Percentiles rank a stretch among this genome's conserved stretches.
Conservation (phyloP, 768 basidiomycete genomes). For the Pleurotus tuoliensis region DNA sequence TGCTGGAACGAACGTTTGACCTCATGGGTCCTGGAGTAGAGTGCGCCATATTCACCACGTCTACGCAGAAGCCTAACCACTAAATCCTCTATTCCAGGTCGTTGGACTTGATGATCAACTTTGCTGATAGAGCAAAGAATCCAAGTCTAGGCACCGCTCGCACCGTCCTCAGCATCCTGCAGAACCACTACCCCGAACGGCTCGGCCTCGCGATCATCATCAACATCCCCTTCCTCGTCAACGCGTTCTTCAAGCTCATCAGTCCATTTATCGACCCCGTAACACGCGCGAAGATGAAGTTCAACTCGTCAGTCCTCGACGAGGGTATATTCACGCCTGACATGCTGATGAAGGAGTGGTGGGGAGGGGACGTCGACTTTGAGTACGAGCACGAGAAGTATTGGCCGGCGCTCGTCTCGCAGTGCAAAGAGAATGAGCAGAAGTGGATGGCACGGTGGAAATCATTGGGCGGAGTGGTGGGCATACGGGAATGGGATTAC, state of each 20-base stretch:
- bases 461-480: constrained; percentile 61
- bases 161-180: constrained; percentile 57
- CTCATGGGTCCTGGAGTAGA: constrained; percentile 81
- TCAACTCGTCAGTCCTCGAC: constrained; percentile 64
- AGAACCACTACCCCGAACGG: constrained; percentile 84
- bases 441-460: constrained; percentile 61
- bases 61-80: background rate
- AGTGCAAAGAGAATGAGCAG: constrained; percentile 48
- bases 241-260: constrained; percentile 74
- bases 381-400: constrained; percentile 73
- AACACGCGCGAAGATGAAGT: constrained; percentile 70
- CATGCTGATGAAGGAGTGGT: constrained; percentile 66
- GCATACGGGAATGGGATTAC: constrained; percentile 77
- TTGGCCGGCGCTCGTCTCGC: constrained; percentile 60
- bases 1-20: constrained; percentile 72
- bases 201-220: constrained; percentile 71
- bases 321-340: constrained; percentile 67
- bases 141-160: constrained; percentile 39
- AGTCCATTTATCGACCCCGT: constrained; percentile 81
- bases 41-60: constrained; percentile 33
- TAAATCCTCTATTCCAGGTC: constrained; percentile 37
- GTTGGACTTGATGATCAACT: constrained; percentile 71
- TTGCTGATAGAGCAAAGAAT: constrained; percentile 62
- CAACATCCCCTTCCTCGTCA: constrained; percentile 78
- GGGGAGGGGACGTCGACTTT: constrained; percentile 67